Evolutionary conservation across 805 yeast species (phyloP), one percentile per base, ranked within the genome.

Genomic region (Cyberlindnera misumaiensis): DNA sequence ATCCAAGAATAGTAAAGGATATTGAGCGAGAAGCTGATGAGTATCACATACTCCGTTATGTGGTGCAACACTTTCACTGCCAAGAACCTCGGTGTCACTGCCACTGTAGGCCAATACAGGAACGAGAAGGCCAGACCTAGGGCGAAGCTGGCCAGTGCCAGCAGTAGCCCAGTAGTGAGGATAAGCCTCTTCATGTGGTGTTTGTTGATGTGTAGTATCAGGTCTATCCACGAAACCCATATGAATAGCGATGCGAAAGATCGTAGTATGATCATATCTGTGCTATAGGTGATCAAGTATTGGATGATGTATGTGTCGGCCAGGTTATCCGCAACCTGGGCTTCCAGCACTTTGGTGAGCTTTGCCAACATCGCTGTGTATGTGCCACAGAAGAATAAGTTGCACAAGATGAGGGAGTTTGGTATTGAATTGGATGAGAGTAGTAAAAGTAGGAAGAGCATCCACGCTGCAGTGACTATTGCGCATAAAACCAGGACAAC

Each of bases 381-480:
- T 9, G 72, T 65, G 2, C 73, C 59, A 11, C 86, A 75, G 40
- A 70, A 71, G 38, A 76, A 63, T 15, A 78, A 47, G n/a, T 82
- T 75, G 5, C 83, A 75, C 9, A 78, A 24, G 29, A 72, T 73
- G 28, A 84, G 70, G 32, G 77, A 56, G 30, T 64, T 53, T 4
- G 89, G 87, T 39, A 81, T 73, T 18, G 73, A 62, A 46, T 74
- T 74, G 29, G 72, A 74, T 15, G 76, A 70, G 25, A 84, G 54
- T 15, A 73, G 52, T 31, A 82, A 63, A 26, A 83, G 58, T 13
- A 82, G 43, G 36, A 80, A 60, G 18, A 85, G 63, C 76, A 83
- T 75, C 94, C 94, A 85, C 20, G 80, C 65, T 12, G 80, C 70
- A 5, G 76, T 74, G 43, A 77, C 75, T 14, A 74, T 64, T 0